A percentile compares a stretch with the other conserved stretches of the same genome.
These are phyloP conservation scores for Aureobasidium sp. DNA, from an alignment of 2,329 filamentous ascomycete genomes.

Conservation along the genomic window DNA sequence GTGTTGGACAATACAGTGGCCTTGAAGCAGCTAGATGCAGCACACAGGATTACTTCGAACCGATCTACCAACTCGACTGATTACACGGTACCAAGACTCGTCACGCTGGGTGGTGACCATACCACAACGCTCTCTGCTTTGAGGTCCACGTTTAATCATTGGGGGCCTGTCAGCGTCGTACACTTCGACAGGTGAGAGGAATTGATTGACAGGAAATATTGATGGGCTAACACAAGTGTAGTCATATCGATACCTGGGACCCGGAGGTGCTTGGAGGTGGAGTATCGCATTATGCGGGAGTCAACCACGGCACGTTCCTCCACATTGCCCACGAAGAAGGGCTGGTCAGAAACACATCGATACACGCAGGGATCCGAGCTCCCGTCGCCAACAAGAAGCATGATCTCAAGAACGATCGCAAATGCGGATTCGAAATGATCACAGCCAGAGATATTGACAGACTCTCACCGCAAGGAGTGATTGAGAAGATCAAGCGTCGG, in stretches of 20 bases:
- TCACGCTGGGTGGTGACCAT: constrained; percentile 48
- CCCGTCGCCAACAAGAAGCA: constrained; percentile 41
- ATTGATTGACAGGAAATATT: too few species aligned
- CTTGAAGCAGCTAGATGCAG: constrained; percentile 44
- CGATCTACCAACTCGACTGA: constrained; percentile 33
- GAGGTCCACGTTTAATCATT: constrained; percentile 40
- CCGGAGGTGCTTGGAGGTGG: constrained; percentile 48
- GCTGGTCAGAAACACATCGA: constrained; percentile 48
- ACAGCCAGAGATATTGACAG: constrained; percentile 48
- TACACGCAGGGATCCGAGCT: constrained; percentile 56
- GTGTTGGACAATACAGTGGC: constrained; percentile 45
- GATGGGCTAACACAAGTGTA: constrained; percentile 16
- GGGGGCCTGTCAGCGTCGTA: constrained; percentile 49
- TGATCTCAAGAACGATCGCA: constrained; percentile 48
- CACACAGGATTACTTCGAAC: constrained; percentile 42
- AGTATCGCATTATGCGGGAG: constrained; percentile 51
- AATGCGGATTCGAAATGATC: constrained; percentile 51
- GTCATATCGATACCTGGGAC: constrained; percentile 49
- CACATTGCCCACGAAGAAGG: constrained; percentile 56
- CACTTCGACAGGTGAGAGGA: constrained; percentile 41
- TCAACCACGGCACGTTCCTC: constrained; percentile 55
- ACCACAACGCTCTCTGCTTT: constrained; percentile 47
- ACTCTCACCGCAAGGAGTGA: constrained; percentile 39
- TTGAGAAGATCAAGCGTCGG: constrained; percentile 41
- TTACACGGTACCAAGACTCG: constrained; percentile 41